Conservation (phyloP, 176 grass and related monocot species). For the Eragrostis nindensis region DNA sequence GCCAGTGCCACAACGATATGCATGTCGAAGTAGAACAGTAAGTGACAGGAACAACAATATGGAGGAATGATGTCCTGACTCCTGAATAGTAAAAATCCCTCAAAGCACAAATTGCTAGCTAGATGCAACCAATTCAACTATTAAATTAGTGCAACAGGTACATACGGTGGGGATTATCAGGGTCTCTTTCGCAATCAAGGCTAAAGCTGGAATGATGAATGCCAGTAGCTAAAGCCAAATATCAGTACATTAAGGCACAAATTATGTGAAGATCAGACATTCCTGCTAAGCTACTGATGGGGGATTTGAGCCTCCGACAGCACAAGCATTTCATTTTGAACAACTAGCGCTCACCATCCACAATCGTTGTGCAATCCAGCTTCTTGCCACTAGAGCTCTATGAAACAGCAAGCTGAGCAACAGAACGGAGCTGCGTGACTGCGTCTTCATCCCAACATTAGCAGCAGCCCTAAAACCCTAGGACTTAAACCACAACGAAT, state of each 20-base stretch:
- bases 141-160: not conserved
- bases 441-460: conserved; percentile 1
- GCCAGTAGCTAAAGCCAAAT: not conserved
- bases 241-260: not conserved
- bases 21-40: conserved; percentile 1
- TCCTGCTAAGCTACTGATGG: not conserved
- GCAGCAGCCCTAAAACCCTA: conserved; percentile 42
- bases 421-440: not conserved
- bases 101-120: not conserved
- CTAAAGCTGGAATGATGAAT: not conserved
- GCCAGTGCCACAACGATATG: not conserved
- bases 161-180: not conserved
- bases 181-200: not conserved
- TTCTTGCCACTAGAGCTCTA: too few relatives aligned
- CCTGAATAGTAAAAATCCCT: not conserved
- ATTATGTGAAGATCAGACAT: not conserved
- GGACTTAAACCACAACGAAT: conserved; percentile 16
- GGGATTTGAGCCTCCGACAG: not conserved
- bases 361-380: not conserved
- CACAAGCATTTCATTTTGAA: conserved; percentile 18
- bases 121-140: conserved; percentile 11
- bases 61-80: not conserved
- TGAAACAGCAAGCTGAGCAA: not conserved
- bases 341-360: not conserved
- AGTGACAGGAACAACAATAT: not conserved